phyloP scores from a whole-genome alignment of 2,329 filamentous ascomycete species.

The Talaromyces verruculosus region DNA sequence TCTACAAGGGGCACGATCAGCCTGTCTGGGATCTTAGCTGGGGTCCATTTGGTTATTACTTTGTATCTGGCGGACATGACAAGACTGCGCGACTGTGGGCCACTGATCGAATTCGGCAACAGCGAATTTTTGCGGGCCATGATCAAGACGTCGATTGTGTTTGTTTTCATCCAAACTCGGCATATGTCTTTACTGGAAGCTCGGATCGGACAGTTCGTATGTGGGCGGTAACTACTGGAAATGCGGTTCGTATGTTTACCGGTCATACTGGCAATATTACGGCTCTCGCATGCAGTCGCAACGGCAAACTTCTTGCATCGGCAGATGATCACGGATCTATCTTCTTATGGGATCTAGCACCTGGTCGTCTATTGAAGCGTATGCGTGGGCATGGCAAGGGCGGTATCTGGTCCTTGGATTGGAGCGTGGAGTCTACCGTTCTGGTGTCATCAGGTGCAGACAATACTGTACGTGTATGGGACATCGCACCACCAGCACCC shows the following conservation, averaged over 20 bases:
- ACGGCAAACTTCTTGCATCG: constrained; percentile 86
- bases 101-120: constrained; percentile 85
- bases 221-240: constrained; percentile 90
- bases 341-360: constrained; percentile 89
- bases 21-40: constrained; percentile 86
- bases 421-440: constrained; percentile 87
- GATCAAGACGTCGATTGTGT: constrained; percentile 89
- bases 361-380: constrained; percentile 81
- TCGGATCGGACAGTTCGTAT: constrained; percentile 93
- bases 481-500: constrained; percentile 72
- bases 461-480: constrained; percentile 91
- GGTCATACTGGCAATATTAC: constrained; percentile 88
- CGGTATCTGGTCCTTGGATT: constrained; percentile 89
- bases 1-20: constrained; percentile 90
- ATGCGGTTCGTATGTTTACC: constrained; percentile 85
- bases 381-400: constrained; percentile 92
- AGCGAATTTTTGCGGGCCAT: constrained; percentile 86
- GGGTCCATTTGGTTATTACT: constrained; percentile 95
- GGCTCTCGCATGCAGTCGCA: constrained; percentile 78
- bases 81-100: constrained; percentile 88
- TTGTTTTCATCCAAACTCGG: constrained; percentile 92
- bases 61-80: constrained; percentile 82
- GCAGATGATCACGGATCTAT: constrained; percentile 88
- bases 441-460: constrained; percentile 89
- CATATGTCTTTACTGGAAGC: constrained; percentile 90